Evolutionary conservation across 2,329 filamentous ascomycete genomes (phyloP).

Genomic region (Colletotrichum limetticola): DNA sequence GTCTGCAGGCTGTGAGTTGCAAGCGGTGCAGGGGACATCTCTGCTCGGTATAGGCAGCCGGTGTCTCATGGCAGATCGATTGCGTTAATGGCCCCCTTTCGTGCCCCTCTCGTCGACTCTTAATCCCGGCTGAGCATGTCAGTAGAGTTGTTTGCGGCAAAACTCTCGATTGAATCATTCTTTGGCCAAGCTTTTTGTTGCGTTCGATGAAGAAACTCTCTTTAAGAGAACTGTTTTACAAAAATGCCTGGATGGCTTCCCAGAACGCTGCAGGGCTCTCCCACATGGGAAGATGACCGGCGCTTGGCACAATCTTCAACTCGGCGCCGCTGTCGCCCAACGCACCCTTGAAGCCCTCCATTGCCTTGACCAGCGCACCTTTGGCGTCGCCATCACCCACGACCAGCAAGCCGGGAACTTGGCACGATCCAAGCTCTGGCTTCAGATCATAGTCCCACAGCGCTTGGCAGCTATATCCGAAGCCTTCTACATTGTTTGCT

Average conservation of each 20-base stretch:
- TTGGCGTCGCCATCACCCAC: conserved; percentile 79
- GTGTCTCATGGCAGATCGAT: conserved; percentile 12
- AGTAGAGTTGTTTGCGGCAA: background rate
- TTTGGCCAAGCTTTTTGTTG: background rate
- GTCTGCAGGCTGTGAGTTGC: background rate
- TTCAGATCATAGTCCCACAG: conserved; percentile 78
- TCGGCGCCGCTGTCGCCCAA: conserved; percentile 66
- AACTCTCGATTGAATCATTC: conserved; percentile 1
- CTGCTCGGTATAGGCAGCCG: conserved; percentile 8
- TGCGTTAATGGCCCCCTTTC: background rate
- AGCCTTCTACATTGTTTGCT: conserved; percentile 76
- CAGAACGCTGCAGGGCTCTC: conserved; percentile 78
- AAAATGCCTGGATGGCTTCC: conserved; percentile 67
- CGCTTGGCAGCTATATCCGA: conserved; percentile 74
- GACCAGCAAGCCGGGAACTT: conserved; percentile 73
- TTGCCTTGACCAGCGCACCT: conserved; percentile 78
- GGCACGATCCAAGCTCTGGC: conserved; percentile 62
- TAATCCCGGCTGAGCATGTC: background rate
- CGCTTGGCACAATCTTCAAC: conserved; percentile 73
- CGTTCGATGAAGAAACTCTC: background rate
- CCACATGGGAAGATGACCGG: conserved; percentile 87
- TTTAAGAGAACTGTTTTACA: conserved; percentile 47
- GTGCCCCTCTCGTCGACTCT: background rate
- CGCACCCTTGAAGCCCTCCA: conserved; percentile 76
- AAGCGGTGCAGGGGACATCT: conserved; percentile 3